Percentiles rank a stretch among this genome's conserved stretches.
These are phyloP conservation scores for Cyclocybe cylindracea DNA, from an alignment of 768 basidiomycete species.

Conservation along the genomic window DNA sequence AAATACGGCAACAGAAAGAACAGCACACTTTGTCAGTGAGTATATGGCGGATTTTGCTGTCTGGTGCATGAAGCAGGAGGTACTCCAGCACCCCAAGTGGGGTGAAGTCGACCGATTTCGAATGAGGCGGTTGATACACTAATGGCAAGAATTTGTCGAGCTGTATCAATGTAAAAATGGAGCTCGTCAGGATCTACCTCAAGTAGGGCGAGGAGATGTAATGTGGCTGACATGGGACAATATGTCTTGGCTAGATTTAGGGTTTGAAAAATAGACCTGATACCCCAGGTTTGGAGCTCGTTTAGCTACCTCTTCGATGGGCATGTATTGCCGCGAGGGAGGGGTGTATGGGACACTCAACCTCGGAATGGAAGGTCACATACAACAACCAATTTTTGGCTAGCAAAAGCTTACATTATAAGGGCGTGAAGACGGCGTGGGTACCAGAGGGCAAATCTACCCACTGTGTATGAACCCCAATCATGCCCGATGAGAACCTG, in stretches of 20 bases:
- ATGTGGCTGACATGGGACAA: constrained; percentile 50
- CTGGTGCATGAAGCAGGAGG: constrained; percentile 16
- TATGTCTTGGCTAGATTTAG: constrained; percentile 52
- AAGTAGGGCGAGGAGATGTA: not conserved
- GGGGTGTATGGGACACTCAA: constrained; percentile 70
- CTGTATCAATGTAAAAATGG: constrained; percentile 20
- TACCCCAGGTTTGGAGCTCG: constrained; percentile 63
- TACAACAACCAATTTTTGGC: not conserved
- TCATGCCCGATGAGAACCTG: constrained; percentile 78
- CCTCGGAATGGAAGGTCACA: constrained; percentile 32
- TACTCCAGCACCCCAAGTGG: constrained; percentile 26
- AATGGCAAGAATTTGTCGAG: constrained; percentile 37
- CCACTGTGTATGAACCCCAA: constrained; percentile 70
- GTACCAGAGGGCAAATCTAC: constrained; percentile 73
- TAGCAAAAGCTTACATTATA: constrained; percentile 47
- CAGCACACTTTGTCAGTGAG: constrained; percentile 27
- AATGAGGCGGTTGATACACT: constrained; percentile 22
- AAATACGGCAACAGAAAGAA: not conserved
- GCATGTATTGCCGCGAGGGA: constrained; percentile 46
- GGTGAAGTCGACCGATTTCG: constrained; percentile 17
- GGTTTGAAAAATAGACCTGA: constrained; percentile 64
- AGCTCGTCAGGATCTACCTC: not conserved
- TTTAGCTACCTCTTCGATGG: constrained; percentile 52
- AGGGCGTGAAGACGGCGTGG: constrained; percentile 63
- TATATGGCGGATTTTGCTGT: constrained; percentile 15